Percentiles rank a stretch among this genome's conserved stretches.
Evolutionary conservation across 495 filamentous ascomycete species (phyloP).

Genomic region (Elaphomyces granulatus): DNA sequence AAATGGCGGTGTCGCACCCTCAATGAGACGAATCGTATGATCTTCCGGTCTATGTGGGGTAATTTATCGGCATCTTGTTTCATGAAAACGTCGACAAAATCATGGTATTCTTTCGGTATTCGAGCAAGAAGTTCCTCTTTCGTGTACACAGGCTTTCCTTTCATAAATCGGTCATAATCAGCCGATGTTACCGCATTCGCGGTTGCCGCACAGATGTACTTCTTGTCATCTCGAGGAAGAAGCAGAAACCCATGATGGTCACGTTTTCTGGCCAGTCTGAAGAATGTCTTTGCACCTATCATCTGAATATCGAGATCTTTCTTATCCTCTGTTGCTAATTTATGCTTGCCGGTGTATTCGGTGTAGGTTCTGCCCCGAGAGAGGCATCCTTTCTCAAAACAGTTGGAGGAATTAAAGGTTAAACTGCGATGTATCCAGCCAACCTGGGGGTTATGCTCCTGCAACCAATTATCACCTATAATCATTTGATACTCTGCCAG

Average conservation of each 20-base stretch:
- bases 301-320: background rate
- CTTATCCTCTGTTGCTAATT: background rate
- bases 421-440: background rate
- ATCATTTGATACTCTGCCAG: background rate
- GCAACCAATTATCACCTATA: background rate
- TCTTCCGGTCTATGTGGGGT: background rate
- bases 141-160: background rate
- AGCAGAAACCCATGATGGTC: background rate
- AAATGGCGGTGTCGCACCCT: background rate
- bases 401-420: background rate
- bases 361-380: background rate
- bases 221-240: background rate
- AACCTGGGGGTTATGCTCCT: background rate
- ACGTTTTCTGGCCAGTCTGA: background rate
- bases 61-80: slow-evolving; percentile 1
- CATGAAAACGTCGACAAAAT: slow-evolving; percentile 1
- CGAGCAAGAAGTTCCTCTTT: background rate
- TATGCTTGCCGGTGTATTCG: background rate
- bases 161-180: background rate
- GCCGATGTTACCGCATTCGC: background rate
- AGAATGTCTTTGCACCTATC: background rate
- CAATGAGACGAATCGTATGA: background rate
- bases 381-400: background rate
- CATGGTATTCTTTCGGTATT: slow-evolving; percentile 8
- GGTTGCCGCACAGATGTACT: background rate